Evolutionary conservation across 2,329 filamentous ascomycete species (phyloP).

Genomic region (Aspergillus cejpii): DNA sequence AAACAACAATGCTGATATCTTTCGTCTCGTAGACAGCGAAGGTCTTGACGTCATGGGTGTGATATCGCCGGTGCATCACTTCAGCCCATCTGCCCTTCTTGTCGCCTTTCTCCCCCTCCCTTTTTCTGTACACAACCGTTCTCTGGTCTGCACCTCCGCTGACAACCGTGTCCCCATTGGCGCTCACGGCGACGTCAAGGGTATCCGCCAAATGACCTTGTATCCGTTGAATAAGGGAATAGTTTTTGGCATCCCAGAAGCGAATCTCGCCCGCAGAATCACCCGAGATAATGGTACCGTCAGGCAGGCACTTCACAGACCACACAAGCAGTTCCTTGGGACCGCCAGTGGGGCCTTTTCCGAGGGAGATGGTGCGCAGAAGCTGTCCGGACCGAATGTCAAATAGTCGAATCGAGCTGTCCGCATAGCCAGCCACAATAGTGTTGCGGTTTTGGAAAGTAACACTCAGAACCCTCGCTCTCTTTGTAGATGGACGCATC

Average conservation of each 20-base stretch:
- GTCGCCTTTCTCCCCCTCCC: slow-evolving; percentile 44
- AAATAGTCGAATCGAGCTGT: slow-evolving; percentile 88
- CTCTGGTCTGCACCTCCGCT: slow-evolving; percentile 88
- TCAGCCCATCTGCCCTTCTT: slow-evolving; percentile 68
- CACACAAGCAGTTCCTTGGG: slow-evolving; percentile 84
- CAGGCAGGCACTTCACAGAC: slow-evolving; percentile 81
- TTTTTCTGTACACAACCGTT: slow-evolving; percentile 72
- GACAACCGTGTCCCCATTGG: slow-evolving; percentile 72
- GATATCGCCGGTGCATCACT: slow-evolving; percentile 76
- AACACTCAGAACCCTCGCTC: slow-evolving; percentile 82
- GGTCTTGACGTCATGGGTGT: slow-evolving; percentile 90
- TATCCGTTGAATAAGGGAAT: slow-evolving; percentile 77
- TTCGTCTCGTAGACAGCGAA: slow-evolving; percentile 84
- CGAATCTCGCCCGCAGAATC: slow-evolving; percentile 91
- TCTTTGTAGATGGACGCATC: slow-evolving; percentile 72
- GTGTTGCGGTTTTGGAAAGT: slow-evolving; percentile 78
- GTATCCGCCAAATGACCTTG: slow-evolving; percentile 85
- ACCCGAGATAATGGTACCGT: slow-evolving; percentile 86
- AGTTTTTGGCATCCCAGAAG: slow-evolving; percentile 90
- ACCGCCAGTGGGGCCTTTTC: slow-evolving; percentile 67
- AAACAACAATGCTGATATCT: slow-evolving; percentile 77
- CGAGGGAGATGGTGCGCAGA: slow-evolving; percentile 76
- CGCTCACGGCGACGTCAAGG: slow-evolving; percentile 74
- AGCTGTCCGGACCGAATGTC: slow-evolving; percentile 72
- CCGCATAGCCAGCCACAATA: slow-evolving; percentile 87